Conservation (phyloP, 805 yeast genomes). For the Kazachstania viticola region DNA sequence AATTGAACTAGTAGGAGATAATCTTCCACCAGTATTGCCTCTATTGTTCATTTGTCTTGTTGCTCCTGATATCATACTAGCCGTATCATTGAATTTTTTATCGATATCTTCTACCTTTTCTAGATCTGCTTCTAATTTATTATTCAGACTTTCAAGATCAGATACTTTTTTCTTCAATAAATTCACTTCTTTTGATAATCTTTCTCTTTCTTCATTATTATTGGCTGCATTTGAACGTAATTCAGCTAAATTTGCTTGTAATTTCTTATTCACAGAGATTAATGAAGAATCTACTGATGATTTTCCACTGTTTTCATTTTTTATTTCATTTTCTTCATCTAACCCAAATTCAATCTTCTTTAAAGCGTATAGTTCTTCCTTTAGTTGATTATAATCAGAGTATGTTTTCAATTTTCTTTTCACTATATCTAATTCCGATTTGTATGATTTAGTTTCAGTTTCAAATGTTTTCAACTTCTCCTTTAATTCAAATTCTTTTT, state of each 20-base stretch:
- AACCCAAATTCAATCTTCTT: slow-evolving; percentile 68
- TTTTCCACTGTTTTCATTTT: slow-evolving; percentile 13
- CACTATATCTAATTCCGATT: slow-evolving; percentile 39
- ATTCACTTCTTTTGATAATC: slow-evolving; percentile 31
- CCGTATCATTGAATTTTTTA: slow-evolving; percentile 34
- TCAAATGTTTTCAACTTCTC: slow-evolving; percentile 30
- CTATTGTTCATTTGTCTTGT: slow-evolving; percentile 29
- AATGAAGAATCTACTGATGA: slow-evolving; percentile 45
- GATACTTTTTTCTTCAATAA: slow-evolving; percentile 30
- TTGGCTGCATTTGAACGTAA: slow-evolving; percentile 48
- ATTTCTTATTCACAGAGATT: slow-evolving; percentile 56
- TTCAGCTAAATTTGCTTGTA: slow-evolving; percentile 59
- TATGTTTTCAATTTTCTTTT: slow-evolving; percentile 39
- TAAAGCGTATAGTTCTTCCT: slow-evolving; percentile 60
- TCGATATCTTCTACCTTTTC: slow-evolving; percentile 40
- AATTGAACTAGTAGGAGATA: slow-evolving; percentile 44
- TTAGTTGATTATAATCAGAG: slow-evolving; percentile 70
- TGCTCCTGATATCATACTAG: slow-evolving; percentile 56
- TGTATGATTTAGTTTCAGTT: slow-evolving; percentile 37
- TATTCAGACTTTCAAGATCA: slow-evolving; percentile 36
- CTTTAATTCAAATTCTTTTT: slow-evolving; percentile 12
- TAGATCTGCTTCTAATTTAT: slow-evolving; percentile 65
- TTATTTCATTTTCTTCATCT: slow-evolving; percentile 24
- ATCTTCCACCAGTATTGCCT: slow-evolving; percentile 23
- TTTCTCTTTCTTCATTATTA: slow-evolving; percentile 29